A percentile compares a stretch with the other conserved stretches of the same genome.
phyloP scores from a whole-genome alignment of 176 grass and related monocot species.

The Stipa capillata region DNA sequence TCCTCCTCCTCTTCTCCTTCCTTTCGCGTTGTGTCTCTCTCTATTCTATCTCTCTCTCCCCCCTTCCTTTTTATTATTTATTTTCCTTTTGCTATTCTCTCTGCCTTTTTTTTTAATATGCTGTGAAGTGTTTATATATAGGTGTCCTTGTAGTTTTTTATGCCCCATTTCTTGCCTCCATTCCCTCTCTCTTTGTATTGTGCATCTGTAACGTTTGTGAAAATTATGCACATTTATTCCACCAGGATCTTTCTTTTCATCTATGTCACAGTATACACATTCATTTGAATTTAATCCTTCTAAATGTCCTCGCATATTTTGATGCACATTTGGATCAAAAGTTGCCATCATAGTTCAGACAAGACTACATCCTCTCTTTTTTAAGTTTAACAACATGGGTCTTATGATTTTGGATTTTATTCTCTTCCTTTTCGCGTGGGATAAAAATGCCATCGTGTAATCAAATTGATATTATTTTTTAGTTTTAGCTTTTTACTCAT shows the following conservation, averaged over 20 bases:
- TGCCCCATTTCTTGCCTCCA: background rate
- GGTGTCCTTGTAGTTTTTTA: constrained; percentile 7
- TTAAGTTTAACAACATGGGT: background rate
- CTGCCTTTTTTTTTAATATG: constrained; percentile 23
- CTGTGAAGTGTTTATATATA: constrained; percentile 20
- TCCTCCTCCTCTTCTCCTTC: constrained; percentile 27
- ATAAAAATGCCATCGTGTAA: background rate
- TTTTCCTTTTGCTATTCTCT: constrained; percentile 21
- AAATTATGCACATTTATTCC: background rate
- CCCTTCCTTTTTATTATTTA: constrained; percentile 34
- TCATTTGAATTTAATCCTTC: background rate
- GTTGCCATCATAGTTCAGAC: background rate
- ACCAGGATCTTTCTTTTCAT: background rate
- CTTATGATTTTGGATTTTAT: background rate
- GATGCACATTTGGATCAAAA: background rate
- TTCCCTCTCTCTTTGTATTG: background rate
- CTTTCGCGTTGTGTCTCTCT: constrained; percentile 36
- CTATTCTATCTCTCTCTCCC: constrained; percentile 25
- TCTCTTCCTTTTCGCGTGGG: too few relatives aligned
- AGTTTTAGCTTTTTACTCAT: background rate
- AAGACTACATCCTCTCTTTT: too few relatives aligned
- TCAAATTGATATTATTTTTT: background rate
- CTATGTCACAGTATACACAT: background rate
- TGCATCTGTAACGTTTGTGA: background rate
- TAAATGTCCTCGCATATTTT: background rate